Evolutionary conservation across 768 basidiomycete genomes (phyloP).

Genomic region (Hortiboletus flavorubellus): DNA sequence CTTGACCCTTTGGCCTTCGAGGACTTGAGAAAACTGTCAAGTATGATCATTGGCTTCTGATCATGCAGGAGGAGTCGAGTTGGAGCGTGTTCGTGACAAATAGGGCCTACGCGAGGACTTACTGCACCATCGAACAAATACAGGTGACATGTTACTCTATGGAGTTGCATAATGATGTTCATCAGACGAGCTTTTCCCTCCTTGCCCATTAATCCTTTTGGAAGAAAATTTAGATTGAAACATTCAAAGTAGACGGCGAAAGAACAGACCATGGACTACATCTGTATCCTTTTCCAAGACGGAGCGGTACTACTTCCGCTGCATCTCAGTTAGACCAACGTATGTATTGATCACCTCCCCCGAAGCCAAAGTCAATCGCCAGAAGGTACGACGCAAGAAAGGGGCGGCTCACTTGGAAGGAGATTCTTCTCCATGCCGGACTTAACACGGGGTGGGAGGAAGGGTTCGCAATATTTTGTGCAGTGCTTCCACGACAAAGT

Average conservation of each 20-base stretch:
- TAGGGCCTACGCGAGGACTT: conserved; percentile 20
- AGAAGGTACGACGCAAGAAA: neutral
- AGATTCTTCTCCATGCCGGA: conserved; percentile 95
- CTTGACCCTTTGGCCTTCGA: conserved; percentile 95
- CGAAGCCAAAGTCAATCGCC: conserved; percentile 29
- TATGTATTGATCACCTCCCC: conserved; percentile 99
- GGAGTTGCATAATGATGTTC: conserved; percentile 99
- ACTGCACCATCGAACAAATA: conserved; percentile 92
- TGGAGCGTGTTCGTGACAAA: neutral
- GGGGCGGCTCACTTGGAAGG: conserved; percentile 64
- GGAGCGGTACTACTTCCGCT: conserved; percentile 95
- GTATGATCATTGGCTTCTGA: conserved; percentile 95
- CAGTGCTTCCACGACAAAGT: conserved; percentile 91
- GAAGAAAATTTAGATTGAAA: neutral
- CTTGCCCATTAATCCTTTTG: conserved; percentile 84
- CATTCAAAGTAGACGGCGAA: neutral
- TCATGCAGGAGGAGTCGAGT: neutral
- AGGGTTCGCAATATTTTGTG: conserved; percentile 96
- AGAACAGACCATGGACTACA: conserved; percentile 81
- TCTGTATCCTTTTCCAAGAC: conserved; percentile 98
- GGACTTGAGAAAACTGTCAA: conserved; percentile 84
- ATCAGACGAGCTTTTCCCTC: conserved; percentile 96
- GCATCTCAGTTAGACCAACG: conserved; percentile 95
- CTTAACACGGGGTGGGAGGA: conserved; percentile 92
- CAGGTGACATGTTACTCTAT: conserved; percentile 87